phyloP scores from a whole-genome alignment of 2,329 filamentous ascomycete genomes.

The Talaromyces verruculosus region DNA sequence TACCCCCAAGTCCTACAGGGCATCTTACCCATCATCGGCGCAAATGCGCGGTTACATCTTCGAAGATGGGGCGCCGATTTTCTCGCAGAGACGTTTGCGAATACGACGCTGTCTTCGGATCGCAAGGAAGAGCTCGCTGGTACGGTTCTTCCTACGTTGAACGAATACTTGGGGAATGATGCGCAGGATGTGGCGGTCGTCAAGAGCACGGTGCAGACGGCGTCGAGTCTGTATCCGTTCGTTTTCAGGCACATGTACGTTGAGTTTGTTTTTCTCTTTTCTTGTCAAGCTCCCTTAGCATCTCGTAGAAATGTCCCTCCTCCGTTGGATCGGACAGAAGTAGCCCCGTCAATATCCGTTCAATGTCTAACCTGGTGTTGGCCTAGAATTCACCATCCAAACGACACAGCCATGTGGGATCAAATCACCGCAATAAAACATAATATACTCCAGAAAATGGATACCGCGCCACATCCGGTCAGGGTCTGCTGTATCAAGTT shows the following conservation, averaged over 20 bases:
- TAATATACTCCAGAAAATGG: slow-evolving; percentile 85
- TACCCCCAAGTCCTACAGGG: slow-evolving; percentile 91
- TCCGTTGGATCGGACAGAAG: background rate
- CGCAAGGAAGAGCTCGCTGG: slow-evolving; percentile 80
- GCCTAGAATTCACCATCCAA: slow-evolving; percentile 77
- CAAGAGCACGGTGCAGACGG: slow-evolving; percentile 82
- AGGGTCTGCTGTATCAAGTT: slow-evolving; percentile 97
- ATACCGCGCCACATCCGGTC: slow-evolving; percentile 70
- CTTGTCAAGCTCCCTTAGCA: background rate
- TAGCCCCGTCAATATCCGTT: slow-evolving; percentile 6
- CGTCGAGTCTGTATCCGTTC: slow-evolving; percentile 88
- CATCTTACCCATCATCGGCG: slow-evolving; percentile 85
- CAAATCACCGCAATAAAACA: slow-evolving; percentile 86
- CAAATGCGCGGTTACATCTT: slow-evolving; percentile 72
- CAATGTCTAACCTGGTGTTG: slow-evolving; percentile 31
- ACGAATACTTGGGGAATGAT: slow-evolving; percentile 67
- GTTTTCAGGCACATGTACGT: slow-evolving; percentile 94
- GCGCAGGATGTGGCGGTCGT: slow-evolving; percentile 76
- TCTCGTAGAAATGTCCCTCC: background rate
- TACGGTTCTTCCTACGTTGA: slow-evolving; percentile 74
- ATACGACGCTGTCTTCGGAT: slow-evolving; percentile 72
- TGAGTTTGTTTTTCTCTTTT: slow-evolving; percentile 24
- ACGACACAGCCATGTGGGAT: slow-evolving; percentile 80
- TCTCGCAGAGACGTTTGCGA: slow-evolving; percentile 91
- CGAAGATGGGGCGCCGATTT: slow-evolving; percentile 97